These are phyloP conservation scores for Jimgerdemannia flammicorona DNA, from an alignment of 192 early-diverging fungal species.

Conservation along the genomic window DNA sequence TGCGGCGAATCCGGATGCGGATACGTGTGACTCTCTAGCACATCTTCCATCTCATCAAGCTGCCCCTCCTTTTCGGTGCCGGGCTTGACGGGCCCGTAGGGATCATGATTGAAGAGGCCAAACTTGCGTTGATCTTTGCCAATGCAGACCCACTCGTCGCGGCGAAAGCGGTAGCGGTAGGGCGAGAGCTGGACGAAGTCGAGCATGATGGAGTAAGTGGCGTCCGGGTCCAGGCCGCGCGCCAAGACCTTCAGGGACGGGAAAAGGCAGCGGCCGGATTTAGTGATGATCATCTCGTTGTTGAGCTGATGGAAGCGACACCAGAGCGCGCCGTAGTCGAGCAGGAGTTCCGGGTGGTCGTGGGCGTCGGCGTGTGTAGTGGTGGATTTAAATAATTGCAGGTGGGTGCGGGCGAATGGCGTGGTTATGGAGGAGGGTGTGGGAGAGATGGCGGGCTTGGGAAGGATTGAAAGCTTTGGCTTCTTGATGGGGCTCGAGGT, in stretches of 20 bases:
- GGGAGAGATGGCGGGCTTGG: too few species aligned
- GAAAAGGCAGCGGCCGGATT: slow-evolving; percentile 53
- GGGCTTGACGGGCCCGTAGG: neutral
- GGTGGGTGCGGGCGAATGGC: too few species aligned
- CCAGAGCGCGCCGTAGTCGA: slow-evolving; percentile 27
- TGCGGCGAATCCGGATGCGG: slow-evolving; percentile 28
- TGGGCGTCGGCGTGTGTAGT: too few species aligned
- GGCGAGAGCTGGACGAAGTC: slow-evolving; percentile 41
- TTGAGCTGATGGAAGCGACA: slow-evolving; percentile 26
- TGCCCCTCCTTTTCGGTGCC: neutral
- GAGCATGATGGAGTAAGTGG: slow-evolving; percentile 30
- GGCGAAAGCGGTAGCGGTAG: slow-evolving; percentile 28
- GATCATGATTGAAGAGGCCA: neutral
- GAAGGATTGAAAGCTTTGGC: too few species aligned
- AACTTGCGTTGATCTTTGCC: neutral
- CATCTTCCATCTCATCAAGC: neutral
- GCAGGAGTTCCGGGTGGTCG: neutral
- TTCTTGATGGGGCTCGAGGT: too few species aligned
- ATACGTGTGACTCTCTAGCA: slow-evolving; percentile 1
- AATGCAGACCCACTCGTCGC: slow-evolving; percentile 30
- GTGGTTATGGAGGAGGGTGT: too few species aligned
- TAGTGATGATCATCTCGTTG: slow-evolving; percentile 64
- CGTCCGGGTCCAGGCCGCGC: slow-evolving; percentile 33
- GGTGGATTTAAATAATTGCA: too few species aligned
- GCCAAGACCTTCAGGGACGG: slow-evolving; percentile 40